Evolutionary conservation across 1,284 basidiomycete genomes (phyloP).

Genomic region (Trichosporon asahii): DNA sequence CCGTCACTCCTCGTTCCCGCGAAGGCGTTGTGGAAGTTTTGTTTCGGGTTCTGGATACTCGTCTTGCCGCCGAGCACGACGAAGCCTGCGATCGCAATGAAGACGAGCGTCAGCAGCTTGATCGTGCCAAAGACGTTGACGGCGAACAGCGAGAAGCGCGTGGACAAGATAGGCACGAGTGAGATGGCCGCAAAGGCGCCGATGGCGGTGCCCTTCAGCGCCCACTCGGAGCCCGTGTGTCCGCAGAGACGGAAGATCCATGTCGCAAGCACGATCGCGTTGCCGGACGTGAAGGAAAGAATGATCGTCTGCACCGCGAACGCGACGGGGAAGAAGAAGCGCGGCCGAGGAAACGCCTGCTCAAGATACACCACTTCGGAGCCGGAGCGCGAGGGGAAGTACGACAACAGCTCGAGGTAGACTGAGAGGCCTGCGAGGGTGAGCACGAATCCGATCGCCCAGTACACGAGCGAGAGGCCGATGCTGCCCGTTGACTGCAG

Average conservation of each 20-base stretch:
- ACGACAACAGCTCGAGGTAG: constrained; percentile 32
- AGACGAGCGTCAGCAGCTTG: constrained; percentile 15
- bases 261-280: constrained; percentile 26
- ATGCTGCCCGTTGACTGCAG: constrained; percentile 26
- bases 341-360: constrained; percentile 31
- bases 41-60: constrained; percentile 49
- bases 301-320: constrained; percentile 34
- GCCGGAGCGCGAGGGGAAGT: constrained; percentile 34
- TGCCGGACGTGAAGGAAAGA: constrained; percentile 29
- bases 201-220: constrained; percentile 23
- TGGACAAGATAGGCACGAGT: background rate
- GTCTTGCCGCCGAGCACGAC: constrained; percentile 56
- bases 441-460: constrained; percentile 32
- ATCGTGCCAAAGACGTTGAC: constrained; percentile 5
- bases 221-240: constrained; percentile 23
- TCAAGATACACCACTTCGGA: constrained; percentile 39
- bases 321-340: constrained; percentile 33
- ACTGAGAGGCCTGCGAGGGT: constrained; percentile 28
- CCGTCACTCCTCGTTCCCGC: constrained; percentile 52
- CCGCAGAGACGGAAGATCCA: constrained; percentile 31
- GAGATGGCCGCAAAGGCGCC: background rate
- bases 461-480: constrained; percentile 32
- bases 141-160: background rate
- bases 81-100: constrained; percentile 55
- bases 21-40: constrained; percentile 58